Evolutionary conservation across 1,284 basidiomycete genomes (phyloP).

Genomic region (Pseudomicrostroma phylloplanum): DNA sequence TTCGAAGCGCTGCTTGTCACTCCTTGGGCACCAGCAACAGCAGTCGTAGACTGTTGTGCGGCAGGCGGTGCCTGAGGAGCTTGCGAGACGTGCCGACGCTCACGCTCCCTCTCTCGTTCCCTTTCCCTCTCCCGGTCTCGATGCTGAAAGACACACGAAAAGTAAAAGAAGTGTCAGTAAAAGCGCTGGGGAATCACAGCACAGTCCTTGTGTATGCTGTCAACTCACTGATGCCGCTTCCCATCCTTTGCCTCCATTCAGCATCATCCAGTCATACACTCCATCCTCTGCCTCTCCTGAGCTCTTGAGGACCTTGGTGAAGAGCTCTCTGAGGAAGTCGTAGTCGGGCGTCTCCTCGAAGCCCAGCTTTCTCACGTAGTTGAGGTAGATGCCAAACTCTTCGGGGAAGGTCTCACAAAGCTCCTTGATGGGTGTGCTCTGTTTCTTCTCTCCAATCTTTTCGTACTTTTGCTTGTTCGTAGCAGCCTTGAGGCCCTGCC

Average conservation of each 20-base stretch:
- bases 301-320: conserved; percentile 83
- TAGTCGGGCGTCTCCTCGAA: conserved; percentile 95
- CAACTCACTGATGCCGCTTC: conserved; percentile 68
- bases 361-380: conserved; percentile 78
- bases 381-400: conserved; percentile 65
- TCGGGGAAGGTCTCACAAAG: conserved; percentile 79
- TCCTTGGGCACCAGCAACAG: neutral
- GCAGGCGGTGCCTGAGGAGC: conserved; percentile 19
- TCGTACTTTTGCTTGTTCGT: conserved; percentile 99
- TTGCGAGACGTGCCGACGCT: conserved; percentile 18
- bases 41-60: conserved; percentile 18
- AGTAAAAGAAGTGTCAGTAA: conserved; percentile 1
- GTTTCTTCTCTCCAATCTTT: conserved; percentile 98
- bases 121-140: conserved; percentile 45
- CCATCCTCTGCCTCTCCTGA: conserved; percentile 80
- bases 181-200: conserved; percentile 12
- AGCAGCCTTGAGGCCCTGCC: conserved; percentile 93
- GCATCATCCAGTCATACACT: conserved; percentile 80
- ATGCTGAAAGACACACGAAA: conserved; percentile 7
- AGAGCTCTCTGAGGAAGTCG: conserved; percentile 85
- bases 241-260: conserved; percentile 90
- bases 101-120: conserved; percentile 31
- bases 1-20: conserved; percentile 35
- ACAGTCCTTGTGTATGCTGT: conserved; percentile 13
- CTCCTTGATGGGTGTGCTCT: conserved; percentile 89